These are phyloP conservation scores for Russula compacta DNA, from an alignment of 768 basidiomycete species.

Conservation along the genomic window DNA sequence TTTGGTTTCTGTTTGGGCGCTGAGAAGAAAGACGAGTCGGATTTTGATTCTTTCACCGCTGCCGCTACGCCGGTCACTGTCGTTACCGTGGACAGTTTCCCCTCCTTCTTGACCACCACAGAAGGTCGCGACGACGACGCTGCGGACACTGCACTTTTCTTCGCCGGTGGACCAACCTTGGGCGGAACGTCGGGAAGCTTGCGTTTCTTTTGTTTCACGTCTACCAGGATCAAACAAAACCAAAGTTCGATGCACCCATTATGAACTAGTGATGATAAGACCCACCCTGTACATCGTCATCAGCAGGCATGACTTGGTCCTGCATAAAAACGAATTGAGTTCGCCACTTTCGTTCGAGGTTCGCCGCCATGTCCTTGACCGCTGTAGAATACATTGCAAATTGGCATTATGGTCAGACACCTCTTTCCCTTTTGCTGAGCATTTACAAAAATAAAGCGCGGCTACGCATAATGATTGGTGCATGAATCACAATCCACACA, in stretches of 20 bases:
- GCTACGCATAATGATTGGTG: not conserved
- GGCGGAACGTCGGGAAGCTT: conserved; percentile 48
- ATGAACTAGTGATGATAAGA: conserved; percentile 36
- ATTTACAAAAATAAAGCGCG: not conserved
- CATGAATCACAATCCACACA: not conserved
- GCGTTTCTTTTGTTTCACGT: conserved; percentile 54
- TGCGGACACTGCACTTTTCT: conserved; percentile 52
- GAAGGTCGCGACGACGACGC: conserved; percentile 32
- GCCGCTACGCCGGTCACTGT: not conserved
- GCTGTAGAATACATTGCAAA: conserved; percentile 47
- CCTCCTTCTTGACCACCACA: conserved; percentile 51
- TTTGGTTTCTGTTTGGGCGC: conserved; percentile 78
- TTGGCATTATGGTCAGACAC: conserved; percentile 59
- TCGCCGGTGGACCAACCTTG: conserved; percentile 44
- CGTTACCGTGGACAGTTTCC: conserved; percentile 26
- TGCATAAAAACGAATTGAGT: conserved; percentile 41
- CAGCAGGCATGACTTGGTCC: conserved; percentile 33
- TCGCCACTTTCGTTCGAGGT: conserved; percentile 80
- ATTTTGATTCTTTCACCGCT: conserved; percentile 65
- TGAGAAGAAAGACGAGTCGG: conserved; percentile 84
- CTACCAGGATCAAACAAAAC: conserved; percentile 16
- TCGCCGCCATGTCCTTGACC: conserved; percentile 89
- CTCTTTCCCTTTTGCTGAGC: conserved; percentile 23
- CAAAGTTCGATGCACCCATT: conserved; percentile 22
- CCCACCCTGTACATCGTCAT: conserved; percentile 52